Percentiles rank a stretch among this genome's conserved stretches.
Evolutionary conservation across 169 alveolate genomes (phyloP).

Genomic region (Eimeria necatrix): DNA sequence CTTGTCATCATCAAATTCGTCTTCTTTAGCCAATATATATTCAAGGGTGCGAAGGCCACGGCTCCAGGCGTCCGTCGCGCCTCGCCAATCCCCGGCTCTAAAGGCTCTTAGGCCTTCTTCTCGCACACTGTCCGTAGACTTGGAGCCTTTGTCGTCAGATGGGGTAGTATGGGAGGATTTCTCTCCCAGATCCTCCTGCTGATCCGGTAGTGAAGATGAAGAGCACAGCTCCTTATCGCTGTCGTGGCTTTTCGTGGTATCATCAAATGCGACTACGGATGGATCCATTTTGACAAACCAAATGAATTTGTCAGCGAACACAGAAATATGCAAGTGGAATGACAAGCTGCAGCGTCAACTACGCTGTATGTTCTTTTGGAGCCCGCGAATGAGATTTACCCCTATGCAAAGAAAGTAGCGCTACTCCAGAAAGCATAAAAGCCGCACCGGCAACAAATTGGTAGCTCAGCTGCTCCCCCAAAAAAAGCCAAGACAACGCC

Average conservation of each 20-base stretch:
- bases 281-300: background rate
- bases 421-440: constrained; percentile 77
- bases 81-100: constrained; percentile 63
- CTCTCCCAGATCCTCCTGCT: background rate
- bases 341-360: background rate
- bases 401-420: constrained; percentile 40
- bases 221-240: constrained; percentile 15
- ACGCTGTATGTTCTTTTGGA: background rate
- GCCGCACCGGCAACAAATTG: constrained; percentile 74
- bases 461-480: constrained; percentile 62
- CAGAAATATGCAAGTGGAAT: background rate
- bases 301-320: background rate
- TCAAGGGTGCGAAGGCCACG: constrained; percentile 77
- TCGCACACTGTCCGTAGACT: constrained; percentile 32
- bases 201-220: constrained; percentile 26
- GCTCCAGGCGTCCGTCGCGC: constrained; percentile 76
- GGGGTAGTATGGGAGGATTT: background rate
- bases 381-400: background rate
- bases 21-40: constrained; percentile 64
- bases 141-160: background rate
- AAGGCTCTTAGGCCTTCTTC: constrained; percentile 72
- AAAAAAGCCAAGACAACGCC: constrained; percentile 39
- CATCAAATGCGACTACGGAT: background rate
- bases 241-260: background rate
- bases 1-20: constrained; percentile 57